Percentiles rank a stretch among this genome's conserved stretches.
Evolutionary conservation across 2,329 filamentous ascomycete species (phyloP).

Genomic region (Rutstroemia sp.): DNA sequence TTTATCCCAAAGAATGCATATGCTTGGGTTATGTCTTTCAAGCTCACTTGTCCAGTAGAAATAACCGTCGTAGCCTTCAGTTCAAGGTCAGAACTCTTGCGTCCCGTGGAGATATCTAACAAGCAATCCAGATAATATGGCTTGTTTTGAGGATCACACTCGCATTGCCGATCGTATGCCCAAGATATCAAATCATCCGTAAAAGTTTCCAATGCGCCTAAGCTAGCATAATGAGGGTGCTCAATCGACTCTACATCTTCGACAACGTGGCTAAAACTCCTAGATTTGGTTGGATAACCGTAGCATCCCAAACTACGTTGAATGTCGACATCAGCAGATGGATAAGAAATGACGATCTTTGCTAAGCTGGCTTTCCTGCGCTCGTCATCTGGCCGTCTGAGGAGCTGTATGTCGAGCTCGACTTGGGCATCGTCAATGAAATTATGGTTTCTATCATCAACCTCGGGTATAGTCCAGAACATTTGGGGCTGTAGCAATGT

Average conservation of each 20-base stretch:
- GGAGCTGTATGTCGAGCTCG: constrained; percentile 38
- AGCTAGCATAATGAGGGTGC: constrained; percentile 46
- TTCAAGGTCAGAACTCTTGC: constrained; percentile 45
- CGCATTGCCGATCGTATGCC: constrained; percentile 53
- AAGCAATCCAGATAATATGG: constrained; percentile 60
- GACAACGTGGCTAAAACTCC: constrained; percentile 12
- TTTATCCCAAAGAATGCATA: constrained; percentile 53
- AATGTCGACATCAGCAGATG: constrained; percentile 21
- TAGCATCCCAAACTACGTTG: constrained; percentile 24
- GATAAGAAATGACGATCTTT: constrained; percentile 10
- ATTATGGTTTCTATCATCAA: constrained; percentile 20
- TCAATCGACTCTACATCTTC: constrained; percentile 31
- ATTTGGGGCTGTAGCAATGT: constrained; percentile 17
- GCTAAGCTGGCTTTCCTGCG: not conserved
- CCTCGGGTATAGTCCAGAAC: constrained; percentile 28
- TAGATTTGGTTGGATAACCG: constrained; percentile 24
- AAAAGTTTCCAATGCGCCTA: constrained; percentile 57
- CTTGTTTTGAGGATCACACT: constrained; percentile 44
- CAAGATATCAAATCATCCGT: constrained; percentile 53
- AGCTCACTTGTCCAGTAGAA: constrained; percentile 49
- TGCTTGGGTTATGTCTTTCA: constrained; percentile 48
- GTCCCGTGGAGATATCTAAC: constrained; percentile 46
- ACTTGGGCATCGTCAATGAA: constrained; percentile 52
- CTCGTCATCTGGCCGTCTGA: constrained; percentile 16
- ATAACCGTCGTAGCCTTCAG: constrained; percentile 49